A percentile compares a stretch with the other conserved stretches of the same genome.
Conservation (phyloP, 345 rosid genomes). For the Eucalyptus grandis region DNA sequence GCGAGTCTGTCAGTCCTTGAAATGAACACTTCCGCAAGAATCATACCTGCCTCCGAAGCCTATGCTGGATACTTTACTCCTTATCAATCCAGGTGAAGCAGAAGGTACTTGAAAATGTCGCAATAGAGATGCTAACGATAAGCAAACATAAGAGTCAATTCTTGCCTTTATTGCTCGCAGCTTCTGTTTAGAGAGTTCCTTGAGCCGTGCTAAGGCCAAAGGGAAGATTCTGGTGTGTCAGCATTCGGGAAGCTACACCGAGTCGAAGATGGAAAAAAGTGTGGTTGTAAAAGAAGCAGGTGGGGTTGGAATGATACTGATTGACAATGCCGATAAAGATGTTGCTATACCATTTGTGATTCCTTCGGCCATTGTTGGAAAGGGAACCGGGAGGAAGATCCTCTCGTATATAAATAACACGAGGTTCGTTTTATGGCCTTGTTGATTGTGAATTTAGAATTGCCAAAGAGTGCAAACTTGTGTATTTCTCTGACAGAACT, state of each 20-base stretch:
- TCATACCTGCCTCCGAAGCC: conserved; percentile 34
- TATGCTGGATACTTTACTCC: conserved; percentile 50
- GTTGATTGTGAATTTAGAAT: not conserved
- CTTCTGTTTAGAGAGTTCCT: conserved; percentile 42
- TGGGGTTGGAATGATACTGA: conserved; percentile 48
- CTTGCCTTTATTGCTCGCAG: conserved; percentile 11
- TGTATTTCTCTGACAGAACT: not conserved
- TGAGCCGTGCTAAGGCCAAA: conserved; percentile 29
- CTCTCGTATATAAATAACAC: conserved; percentile 23
- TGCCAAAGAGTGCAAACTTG: not conserved
- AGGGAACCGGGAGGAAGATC: conserved; percentile 21
- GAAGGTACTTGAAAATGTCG: conserved; percentile 26
- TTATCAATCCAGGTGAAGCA: conserved; percentile 65
- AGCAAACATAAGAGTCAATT: not conserved
- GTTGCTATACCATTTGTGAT: conserved; percentile 39
- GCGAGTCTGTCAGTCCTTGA: conserved; percentile 34
- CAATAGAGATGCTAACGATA: not conserved
- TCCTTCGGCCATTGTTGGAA: conserved; percentile 44
- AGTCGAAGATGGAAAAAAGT: conserved; percentile 43
- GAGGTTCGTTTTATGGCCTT: conserved; percentile 14
- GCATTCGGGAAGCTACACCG: conserved; percentile 35
- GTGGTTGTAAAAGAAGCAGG: conserved; percentile 39
- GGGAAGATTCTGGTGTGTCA: conserved; percentile 46
- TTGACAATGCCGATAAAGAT: conserved; percentile 30
- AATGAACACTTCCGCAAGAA: conserved; percentile 27